Percentiles rank a stretch among this genome's conserved stretches.
Conservation (phyloP, 1,139 yeast genomes). For the Sugiyamaella xylanicola region DNA sequence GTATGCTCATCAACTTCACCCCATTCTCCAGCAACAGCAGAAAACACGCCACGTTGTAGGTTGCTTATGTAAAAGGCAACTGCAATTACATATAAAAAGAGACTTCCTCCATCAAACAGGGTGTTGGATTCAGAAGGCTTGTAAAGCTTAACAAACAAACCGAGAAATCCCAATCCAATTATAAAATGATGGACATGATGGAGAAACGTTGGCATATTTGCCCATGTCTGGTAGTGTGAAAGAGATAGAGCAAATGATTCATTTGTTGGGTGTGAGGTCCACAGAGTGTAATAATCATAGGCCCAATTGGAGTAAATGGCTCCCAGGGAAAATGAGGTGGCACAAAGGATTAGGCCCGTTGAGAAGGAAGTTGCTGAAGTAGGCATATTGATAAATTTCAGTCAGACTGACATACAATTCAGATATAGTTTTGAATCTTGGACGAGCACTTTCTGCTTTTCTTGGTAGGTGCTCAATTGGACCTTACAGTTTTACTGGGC, state of each 20-base stretch:
- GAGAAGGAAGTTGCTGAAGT: constrained; percentile 40
- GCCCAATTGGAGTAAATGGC: constrained; percentile 76
- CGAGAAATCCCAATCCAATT: constrained; percentile 64
- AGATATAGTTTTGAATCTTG: too few relatives aligned
- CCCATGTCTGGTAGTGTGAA: constrained; percentile 74
- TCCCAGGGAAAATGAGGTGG: constrained; percentile 79
- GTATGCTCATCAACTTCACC: constrained; percentile 88
- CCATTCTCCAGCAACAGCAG: constrained; percentile 76
- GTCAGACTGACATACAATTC: too few relatives aligned
- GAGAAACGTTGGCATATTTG: constrained; percentile 59
- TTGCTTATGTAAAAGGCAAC: constrained; percentile 83
- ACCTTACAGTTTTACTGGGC: too few relatives aligned
- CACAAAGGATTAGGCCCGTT: constrained; percentile 43
- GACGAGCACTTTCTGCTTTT: too few relatives aligned
- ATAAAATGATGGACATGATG: constrained; percentile 64
- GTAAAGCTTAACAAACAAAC: constrained; percentile 75
- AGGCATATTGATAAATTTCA: constrained; percentile 34
- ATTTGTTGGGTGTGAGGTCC: constrained; percentile 55
- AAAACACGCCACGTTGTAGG: constrained; percentile 75
- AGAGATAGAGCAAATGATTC: constrained; percentile 63
- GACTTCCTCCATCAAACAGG: constrained; percentile 86
- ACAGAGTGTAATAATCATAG: constrained; percentile 78
- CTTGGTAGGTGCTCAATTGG: too few relatives aligned
- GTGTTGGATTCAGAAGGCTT: constrained; percentile 82
- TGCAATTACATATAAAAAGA: constrained; percentile 69